Evolutionary conservation across 495 filamentous ascomycete species (phyloP).

Genomic region (Peziza echinospora): DNA sequence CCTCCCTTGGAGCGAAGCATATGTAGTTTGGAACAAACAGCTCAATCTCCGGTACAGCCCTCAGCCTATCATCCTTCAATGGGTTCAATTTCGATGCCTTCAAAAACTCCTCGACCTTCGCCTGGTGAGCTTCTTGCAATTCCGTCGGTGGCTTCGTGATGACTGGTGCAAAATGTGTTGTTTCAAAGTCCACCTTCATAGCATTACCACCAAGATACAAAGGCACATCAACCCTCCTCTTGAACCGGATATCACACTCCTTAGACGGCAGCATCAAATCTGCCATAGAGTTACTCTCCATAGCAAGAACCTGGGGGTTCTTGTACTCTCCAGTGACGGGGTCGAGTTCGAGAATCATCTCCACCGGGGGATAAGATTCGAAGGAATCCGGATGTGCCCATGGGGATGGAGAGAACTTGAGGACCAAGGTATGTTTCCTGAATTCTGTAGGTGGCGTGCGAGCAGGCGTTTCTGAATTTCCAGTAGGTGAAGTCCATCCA

Average conservation of each 20-base stretch:
- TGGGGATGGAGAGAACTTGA: constrained; percentile 15
- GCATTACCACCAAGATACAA: background rate
- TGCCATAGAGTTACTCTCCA: constrained; percentile 10
- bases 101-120: constrained; percentile 6
- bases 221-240: constrained; percentile 3
- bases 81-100: background rate
- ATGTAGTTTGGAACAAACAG: background rate
- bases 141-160: constrained; percentile 3
- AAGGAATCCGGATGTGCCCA: constrained; percentile 11
- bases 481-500: background rate
- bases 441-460: background rate
- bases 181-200: background rate
- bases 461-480: background rate
- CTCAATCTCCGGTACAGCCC: background rate
- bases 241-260: constrained; percentile 15
- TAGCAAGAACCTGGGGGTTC: constrained; percentile 7
- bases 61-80: background rate
- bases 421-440: constrained; percentile 2
- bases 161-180: too few relatives aligned
- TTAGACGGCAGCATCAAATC: constrained; percentile 13
- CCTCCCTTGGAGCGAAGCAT: background rate
- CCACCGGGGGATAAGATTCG: constrained; percentile 14
- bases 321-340: constrained; percentile 1
- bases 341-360: constrained; percentile 10
- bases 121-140: constrained; percentile 6